phyloP scores from a whole-genome alignment of 345 rosid genomes.

The Hibiscus syriacus region DNA sequence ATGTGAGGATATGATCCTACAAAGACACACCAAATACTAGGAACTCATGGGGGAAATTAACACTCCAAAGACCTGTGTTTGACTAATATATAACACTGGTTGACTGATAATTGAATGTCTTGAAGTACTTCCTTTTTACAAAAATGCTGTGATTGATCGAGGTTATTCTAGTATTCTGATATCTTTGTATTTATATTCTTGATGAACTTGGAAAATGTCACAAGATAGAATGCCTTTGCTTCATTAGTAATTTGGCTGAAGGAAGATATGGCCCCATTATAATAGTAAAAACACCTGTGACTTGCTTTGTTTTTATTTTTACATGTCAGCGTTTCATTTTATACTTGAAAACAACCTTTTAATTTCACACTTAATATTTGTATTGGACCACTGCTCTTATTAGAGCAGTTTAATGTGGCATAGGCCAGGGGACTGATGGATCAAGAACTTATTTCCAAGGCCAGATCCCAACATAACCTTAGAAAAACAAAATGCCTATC shows the following conservation, averaged over 20 bases:
- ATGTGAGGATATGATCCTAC: not conserved
- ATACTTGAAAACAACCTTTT: not conserved
- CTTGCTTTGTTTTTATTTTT: not conserved
- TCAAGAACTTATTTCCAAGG: constrained; percentile 53
- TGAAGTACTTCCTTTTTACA: not conserved
- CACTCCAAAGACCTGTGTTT: not conserved
- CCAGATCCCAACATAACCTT: constrained; percentile 33
- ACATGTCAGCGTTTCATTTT: not conserved
- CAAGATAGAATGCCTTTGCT: not conserved
- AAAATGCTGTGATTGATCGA: not conserved
- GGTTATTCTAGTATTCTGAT: not conserved
- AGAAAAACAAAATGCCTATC: constrained; percentile 48
- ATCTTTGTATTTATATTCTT: not conserved
- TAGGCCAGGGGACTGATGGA: constrained; percentile 63
- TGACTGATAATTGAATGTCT: not conserved
- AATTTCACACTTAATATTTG: not conserved
- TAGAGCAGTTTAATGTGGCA: constrained; percentile 17
- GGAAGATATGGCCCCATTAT: not conserved
- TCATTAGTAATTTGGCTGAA: not conserved
- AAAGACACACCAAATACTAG: not conserved
- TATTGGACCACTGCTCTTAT: not conserved
- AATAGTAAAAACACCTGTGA: constrained; percentile 1
- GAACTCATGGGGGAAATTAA: not conserved
- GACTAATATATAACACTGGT: not conserved
- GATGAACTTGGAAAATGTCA: not conserved